Base-by-base conservation (phyloP, 352 stramenopile species). In the Globisporangium splendens region DNA sequence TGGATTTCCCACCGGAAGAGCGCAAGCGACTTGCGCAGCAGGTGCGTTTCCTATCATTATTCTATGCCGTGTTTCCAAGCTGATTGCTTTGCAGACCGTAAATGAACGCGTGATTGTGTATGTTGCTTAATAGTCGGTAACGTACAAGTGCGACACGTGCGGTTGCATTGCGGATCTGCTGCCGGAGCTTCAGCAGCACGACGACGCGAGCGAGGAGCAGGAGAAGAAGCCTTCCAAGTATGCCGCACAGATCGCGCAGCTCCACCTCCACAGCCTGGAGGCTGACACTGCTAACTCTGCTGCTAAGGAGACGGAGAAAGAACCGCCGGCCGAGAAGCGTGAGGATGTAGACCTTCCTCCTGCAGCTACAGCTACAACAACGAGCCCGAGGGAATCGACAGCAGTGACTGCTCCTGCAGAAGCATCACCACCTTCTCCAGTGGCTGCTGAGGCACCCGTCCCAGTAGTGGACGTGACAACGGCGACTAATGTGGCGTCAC, bases 71-170 rank as follows among this genome's bases (percentile, higher is more conserved):
- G n/a, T n/a, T n/a, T n/a, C n/a, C n/a, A n/a, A n/a, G n/a, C n/a
- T n/a, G n/a, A n/a, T n/a, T n/a, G n/a, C n/a, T n/a, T n/a, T n/a
- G n/a, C n/a, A n/a, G n/a, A n/a, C n/a, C n/a, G n/a, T n/a, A n/a
- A n/a, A n/a, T n/a, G n/a, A n/a, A n/a, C n/a, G n/a, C n/a, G n/a
- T n/a, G n/a, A n/a, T n/a, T n/a, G n/a, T n/a, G n/a, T n/a, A n/a
- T 53, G 21, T 13, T 7, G 18, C 11, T 13, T 50, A 13, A 2
- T n/a, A 93, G 80, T 94, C 84, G 43, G 64, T 80, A 1, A 67
- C 84, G n/a, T 96, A 76, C 64, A 83, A 77, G 46, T 96, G 86
- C 50, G 83, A 92, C 8, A 73, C 83, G 38, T 96, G 86, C 61
- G 84, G 84, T 18, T 58, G 66, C 38, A 74, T 85, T 17, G 77